Conservation (phyloP, 2,329 filamentous ascomycete species). For the Fusarium nodosum region DNA sequence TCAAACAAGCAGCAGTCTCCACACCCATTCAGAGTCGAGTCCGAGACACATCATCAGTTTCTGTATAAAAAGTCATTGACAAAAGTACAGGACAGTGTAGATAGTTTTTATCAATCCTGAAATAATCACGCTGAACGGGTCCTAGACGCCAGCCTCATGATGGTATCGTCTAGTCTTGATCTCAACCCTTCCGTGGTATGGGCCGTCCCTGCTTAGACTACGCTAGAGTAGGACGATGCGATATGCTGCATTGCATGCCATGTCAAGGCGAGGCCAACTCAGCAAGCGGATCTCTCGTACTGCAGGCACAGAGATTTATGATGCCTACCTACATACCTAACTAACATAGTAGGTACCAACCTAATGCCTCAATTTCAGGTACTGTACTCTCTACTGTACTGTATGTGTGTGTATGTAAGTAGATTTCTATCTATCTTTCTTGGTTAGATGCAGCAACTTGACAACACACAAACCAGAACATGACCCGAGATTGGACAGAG, state of each 20-base stretch:
- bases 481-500: constrained; percentile 38
- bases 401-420: neutral
- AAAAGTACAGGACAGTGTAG: constrained; percentile 22
- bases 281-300: constrained; percentile 44
- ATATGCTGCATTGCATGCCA: constrained; percentile 5
- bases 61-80: constrained; percentile 9
- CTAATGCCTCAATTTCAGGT: constrained; percentile 9
- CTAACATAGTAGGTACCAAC: neutral
- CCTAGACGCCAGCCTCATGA: constrained; percentile 39
- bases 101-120: neutral
- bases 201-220: constrained; percentile 33
- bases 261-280: constrained; percentile 38
- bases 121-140: constrained; percentile 5
- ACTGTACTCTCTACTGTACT: constrained; percentile 21
- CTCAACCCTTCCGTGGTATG: constrained; percentile 43
- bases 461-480: constrained; percentile 42
- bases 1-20: constrained; percentile 23
- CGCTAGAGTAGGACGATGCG: constrained; percentile 24
- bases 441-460: constrained; percentile 46
- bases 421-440: neutral
- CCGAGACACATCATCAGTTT: constrained; percentile 22
- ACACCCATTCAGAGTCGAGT: constrained; percentile 11
- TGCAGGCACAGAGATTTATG: constrained; percentile 26
- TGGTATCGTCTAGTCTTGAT: constrained; percentile 34
- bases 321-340: neutral